Percentiles rank a stretch among this genome's conserved stretches.
These are phyloP conservation scores for Scalesia atractyloides DNA, from an alignment of 129 eudicot genomes.

Conservation along the genomic window DNA sequence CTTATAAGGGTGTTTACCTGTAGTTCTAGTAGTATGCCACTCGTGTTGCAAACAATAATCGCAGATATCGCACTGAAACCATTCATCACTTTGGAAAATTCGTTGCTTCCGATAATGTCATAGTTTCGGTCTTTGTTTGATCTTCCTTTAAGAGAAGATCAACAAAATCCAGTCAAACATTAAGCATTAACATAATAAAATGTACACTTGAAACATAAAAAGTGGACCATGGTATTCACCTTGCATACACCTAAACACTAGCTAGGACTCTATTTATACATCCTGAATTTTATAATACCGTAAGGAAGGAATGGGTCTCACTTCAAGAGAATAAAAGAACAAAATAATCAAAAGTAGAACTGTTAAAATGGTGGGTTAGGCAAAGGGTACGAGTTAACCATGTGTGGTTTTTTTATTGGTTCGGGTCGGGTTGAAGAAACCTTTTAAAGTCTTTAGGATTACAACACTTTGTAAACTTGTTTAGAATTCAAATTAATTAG, in stretches of 20 bases:
- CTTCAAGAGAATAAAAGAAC: background rate
- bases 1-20: constrained; percentile 34
- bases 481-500: background rate
- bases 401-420: background rate
- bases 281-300: background rate
- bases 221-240: background rate
- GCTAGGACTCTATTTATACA: too few species aligned
- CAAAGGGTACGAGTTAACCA: background rate
- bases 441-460: background rate
- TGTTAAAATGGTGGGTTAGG: background rate
- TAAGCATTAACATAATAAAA: background rate
- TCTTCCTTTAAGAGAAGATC: constrained; percentile 36
- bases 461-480: background rate
- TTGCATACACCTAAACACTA: background rate
- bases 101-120: constrained; percentile 46
- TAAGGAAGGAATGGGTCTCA: background rate
- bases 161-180: constrained; percentile 1
- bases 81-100: constrained; percentile 39
- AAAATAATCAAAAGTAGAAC: background rate
- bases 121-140: constrained; percentile 39
- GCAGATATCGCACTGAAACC: constrained; percentile 64
- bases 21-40: constrained; percentile 58
- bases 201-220: background rate
- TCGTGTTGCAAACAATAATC: constrained; percentile 54
- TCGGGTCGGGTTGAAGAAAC: background rate